Percentiles rank a stretch among this genome's conserved stretches.
Conservation (phyloP, 2,329 filamentous ascomycete genomes). For the Curvularia sp. region DNA sequence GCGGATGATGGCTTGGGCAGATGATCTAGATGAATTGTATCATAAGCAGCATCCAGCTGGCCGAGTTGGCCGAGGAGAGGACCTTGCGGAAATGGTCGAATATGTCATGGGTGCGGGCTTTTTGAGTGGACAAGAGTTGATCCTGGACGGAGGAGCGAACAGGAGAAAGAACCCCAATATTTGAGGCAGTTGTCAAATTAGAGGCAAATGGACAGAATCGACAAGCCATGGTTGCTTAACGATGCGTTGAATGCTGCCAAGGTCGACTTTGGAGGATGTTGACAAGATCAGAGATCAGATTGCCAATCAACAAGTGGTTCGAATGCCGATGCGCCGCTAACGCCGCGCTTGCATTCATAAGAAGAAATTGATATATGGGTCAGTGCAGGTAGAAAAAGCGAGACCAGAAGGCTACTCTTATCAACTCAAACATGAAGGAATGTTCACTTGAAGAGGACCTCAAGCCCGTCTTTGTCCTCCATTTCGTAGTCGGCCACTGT, state of each 20-base stretch:
- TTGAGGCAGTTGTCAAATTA: conserved; percentile 9
- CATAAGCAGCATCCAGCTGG: conserved; percentile 59
- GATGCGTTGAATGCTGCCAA: background rate
- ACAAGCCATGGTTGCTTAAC: background rate
- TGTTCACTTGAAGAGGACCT: conserved; percentile 47
- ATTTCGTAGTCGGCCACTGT: conserved; percentile 45
- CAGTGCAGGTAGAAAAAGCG: background rate
- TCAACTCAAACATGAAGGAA: background rate
- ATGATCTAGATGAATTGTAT: conserved; percentile 55
- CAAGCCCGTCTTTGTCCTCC: conserved; percentile 48
- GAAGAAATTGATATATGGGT: background rate
- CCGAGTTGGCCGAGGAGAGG: conserved; percentile 59
- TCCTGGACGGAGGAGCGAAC: conserved; percentile 33
- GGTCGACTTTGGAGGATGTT: background rate
- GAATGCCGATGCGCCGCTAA: conserved; percentile 9
- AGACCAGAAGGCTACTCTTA: background rate
- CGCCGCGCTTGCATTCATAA: conserved; percentile 11
- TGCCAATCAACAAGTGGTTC: background rate
- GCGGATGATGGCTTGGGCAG: conserved; percentile 51
- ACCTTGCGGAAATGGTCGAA: conserved; percentile 53
- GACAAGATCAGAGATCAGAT: background rate
- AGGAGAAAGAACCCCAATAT: conserved; percentile 36
- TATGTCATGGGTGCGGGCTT: conserved; percentile 53
- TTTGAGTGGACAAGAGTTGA: conserved; percentile 47
- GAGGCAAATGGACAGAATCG: background rate